Evolutionary conservation across 768 basidiomycete species (phyloP).

Genomic region (Rhizopogon salebrosus): DNA sequence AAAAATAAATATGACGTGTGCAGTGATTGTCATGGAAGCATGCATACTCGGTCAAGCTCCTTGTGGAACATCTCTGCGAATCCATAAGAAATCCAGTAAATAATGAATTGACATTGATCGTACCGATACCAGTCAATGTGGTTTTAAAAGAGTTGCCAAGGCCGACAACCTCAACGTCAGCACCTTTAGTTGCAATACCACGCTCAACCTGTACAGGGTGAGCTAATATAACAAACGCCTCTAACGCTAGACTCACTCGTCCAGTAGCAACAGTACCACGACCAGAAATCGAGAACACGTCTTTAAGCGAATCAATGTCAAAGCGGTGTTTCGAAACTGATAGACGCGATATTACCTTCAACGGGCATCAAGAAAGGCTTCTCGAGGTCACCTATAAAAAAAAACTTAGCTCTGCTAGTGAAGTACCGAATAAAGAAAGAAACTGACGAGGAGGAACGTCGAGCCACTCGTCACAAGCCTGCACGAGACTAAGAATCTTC

Average conservation of each 20-base stretch:
- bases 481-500: conserved; percentile 79
- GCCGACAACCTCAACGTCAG: conserved; percentile 91
- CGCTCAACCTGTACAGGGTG: conserved; percentile 68
- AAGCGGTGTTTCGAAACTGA: background rate
- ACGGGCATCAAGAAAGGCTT: conserved; percentile 96
- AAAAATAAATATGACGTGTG: background rate
- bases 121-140: conserved; percentile 90
- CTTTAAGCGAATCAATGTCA: conserved; percentile 26
- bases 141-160: conserved; percentile 81
- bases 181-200: conserved; percentile 85
- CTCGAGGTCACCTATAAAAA: conserved; percentile 80
- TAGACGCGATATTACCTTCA: conserved; percentile 50
- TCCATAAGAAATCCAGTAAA: background rate
- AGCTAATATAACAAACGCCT: background rate
- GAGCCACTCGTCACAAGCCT: conserved; percentile 91
- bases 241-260: conserved; percentile 46
- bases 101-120: conserved; percentile 15
- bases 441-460: conserved; percentile 84
- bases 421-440: background rate
- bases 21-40: too few relatives aligned
- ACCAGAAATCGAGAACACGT: conserved; percentile 96
- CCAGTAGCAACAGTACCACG: conserved; percentile 98
- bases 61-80: conserved; percentile 97
- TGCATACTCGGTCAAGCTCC: conserved; percentile 86
- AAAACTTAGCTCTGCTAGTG: background rate